Evolutionary conservation across 164 flowering plant species (phyloP).

Genomic region (Stephania cephalantha): DNA sequence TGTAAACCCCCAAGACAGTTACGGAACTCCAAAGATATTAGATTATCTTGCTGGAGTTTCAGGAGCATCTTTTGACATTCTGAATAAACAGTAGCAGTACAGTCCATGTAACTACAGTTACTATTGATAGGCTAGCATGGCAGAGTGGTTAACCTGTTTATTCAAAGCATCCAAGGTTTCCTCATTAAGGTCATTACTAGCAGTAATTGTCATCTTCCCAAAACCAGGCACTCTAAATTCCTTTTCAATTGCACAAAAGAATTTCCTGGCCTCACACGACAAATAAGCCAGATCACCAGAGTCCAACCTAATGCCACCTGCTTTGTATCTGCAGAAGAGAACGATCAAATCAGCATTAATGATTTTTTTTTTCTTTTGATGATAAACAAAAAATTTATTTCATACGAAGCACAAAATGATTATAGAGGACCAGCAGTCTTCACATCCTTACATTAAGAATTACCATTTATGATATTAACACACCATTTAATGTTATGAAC

Average conservation of each 20-base stretch:
- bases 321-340: slow-evolving; percentile 64
- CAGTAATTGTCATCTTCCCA: slow-evolving; percentile 73
- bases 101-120: neutral
- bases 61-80: neutral
- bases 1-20: neutral
- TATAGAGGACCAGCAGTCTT: too few species aligned
- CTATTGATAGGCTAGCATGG: neutral
- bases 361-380: neutral
- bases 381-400: too few species aligned
- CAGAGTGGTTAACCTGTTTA: slow-evolving; percentile 64
- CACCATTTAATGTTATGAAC: too few species aligned
- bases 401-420: too few species aligned
- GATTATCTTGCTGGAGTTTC: neutral
- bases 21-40: neutral
- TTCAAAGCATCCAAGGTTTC: slow-evolving; percentile 97
- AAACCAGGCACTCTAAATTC: slow-evolving; percentile 74
- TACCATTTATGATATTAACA: too few species aligned
- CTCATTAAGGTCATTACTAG: slow-evolving; percentile 98
- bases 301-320: slow-evolving; percentile 86
- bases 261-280: slow-evolving; percentile 75
- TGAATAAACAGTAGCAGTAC: neutral
- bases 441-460: too few species aligned
- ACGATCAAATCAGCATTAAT: neutral
- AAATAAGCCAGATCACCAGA: slow-evolving; percentile 96
- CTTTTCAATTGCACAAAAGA: slow-evolving; percentile 66